Percentiles rank a stretch among this genome's conserved stretches.
These are phyloP conservation scores for Peziza echinospora DNA, from an alignment of 495 filamentous ascomycete genomes.

Conservation along the genomic window DNA sequence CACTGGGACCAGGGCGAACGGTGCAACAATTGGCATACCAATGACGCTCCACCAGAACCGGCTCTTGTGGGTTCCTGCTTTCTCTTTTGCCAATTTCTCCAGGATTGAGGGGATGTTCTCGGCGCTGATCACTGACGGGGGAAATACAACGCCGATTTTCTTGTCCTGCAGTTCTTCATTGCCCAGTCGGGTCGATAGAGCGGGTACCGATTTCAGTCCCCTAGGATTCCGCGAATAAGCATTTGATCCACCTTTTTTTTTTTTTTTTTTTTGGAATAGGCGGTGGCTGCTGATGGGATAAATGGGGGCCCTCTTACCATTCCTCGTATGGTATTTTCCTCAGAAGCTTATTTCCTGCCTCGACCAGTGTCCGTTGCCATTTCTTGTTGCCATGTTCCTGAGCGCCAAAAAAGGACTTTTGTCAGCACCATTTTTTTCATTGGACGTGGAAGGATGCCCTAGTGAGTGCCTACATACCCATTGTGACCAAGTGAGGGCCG, in stretches of 20 bases:
- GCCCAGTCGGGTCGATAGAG: constrained; percentile 44
- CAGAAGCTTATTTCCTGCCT: constrained; percentile 66
- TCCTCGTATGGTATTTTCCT: constrained; percentile 85
- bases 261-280: no score
- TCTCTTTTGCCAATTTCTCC: constrained; percentile 44
- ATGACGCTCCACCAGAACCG: constrained; percentile 60
- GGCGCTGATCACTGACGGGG: constrained; percentile 40
- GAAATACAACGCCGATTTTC: constrained; percentile 59
- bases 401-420: constrained; percentile 52
- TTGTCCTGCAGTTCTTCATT: constrained; percentile 40
- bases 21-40: constrained; percentile 64
- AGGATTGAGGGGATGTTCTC: constrained; percentile 40
- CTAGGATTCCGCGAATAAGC: constrained; percentile 2
- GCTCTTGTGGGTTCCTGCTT: constrained; percentile 51
- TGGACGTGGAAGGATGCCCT: constrained; percentile 14
- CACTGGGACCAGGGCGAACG: constrained; percentile 66
- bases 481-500: constrained; percentile 12
- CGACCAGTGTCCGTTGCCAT: constrained; percentile 72
- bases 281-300: no score
- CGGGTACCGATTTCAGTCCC: constrained; percentile 82
- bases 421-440: constrained; percentile 48
- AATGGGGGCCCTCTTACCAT: constrained; percentile 30
- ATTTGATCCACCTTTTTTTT: background rate
- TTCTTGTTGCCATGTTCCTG: constrained; percentile 63
- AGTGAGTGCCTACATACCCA: constrained; percentile 21